These are phyloP conservation scores for Candida ponderosae DNA, from an alignment of 805 yeast species.

Conservation along the genomic window DNA sequence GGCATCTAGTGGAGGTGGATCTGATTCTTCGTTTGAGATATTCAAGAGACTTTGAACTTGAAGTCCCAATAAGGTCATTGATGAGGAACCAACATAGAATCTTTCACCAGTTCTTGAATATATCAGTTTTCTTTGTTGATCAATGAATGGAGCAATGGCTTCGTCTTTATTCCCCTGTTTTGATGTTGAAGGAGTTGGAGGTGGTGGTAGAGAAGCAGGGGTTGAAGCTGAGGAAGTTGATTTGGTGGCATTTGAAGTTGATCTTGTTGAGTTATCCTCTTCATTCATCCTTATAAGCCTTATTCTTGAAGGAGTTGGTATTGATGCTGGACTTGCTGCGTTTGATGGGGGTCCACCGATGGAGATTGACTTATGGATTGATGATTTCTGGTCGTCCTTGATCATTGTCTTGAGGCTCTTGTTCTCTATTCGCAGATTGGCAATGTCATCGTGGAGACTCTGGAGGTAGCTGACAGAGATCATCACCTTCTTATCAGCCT, in stretches of 20 bases:
- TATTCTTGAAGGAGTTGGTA: constrained; percentile 2
- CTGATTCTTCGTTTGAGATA: constrained; percentile 8
- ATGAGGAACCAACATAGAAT: constrained; percentile 72
- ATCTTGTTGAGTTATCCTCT: constrained; percentile 11
- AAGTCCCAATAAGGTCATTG: constrained; percentile 74
- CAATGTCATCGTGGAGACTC: constrained; percentile 60
- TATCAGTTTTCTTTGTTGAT: constrained; percentile 61
- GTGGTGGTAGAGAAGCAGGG: neutral
- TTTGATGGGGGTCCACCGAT: neutral
- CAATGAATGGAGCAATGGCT: constrained; percentile 63
- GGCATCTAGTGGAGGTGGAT: constrained; percentile 1
- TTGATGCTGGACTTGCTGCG: neutral
- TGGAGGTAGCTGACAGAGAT: constrained; percentile 65
- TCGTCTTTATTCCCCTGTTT: constrained; percentile 26
- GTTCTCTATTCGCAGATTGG: constrained; percentile 58
- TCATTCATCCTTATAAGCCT: constrained; percentile 13
- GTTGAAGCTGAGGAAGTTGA: constrained; percentile 15
- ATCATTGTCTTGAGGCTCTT: constrained; percentile 37
- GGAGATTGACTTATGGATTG: neutral
- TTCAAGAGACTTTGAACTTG: constrained; percentile 66
- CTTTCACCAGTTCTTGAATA: constrained; percentile 72
- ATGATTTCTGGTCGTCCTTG: constrained; percentile 22
- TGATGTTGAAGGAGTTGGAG: neutral
- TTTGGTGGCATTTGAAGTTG: constrained; percentile 17
- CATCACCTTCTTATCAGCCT: constrained; percentile 64